phyloP scores from a whole-genome alignment of 2,329 filamentous ascomycete genomes.

The Thelonectria discophora region DNA sequence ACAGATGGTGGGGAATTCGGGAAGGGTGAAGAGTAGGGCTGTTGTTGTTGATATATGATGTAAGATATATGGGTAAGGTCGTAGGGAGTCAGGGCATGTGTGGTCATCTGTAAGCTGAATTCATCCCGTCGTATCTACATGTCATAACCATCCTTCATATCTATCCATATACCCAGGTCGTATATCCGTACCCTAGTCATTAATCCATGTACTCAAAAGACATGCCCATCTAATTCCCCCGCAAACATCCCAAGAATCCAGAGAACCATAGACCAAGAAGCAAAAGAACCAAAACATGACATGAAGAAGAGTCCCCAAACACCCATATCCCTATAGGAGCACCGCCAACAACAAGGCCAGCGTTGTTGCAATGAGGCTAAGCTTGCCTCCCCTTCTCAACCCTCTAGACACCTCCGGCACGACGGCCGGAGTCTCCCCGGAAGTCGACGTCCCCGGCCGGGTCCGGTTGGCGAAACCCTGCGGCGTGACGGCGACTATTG shows the following conservation, averaged over 20 bases:
- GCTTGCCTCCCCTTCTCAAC: slow-evolving; percentile 19
- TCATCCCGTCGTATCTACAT: not conserved
- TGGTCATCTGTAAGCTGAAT: no score
- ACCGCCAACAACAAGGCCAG: slow-evolving; percentile 23
- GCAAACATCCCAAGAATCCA: not conserved
- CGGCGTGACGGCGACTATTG: not conserved
- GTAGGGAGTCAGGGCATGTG: no score
- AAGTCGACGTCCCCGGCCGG: not conserved
- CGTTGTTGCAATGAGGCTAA: slow-evolving; percentile 22
- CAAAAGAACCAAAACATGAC: not conserved
- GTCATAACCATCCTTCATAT: not conserved
- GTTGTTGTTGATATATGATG: slow-evolving; percentile 48
- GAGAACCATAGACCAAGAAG: not conserved
- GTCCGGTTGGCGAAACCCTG: not conserved
- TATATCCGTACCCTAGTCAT: not conserved
- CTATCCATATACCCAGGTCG: not conserved
- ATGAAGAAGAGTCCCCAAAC: not conserved
- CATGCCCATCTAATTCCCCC: not conserved
- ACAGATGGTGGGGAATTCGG: slow-evolving; percentile 64
- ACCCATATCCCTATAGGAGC: slow-evolving; percentile 15
- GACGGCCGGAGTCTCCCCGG: slow-evolving; percentile 27
- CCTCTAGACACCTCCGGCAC: slow-evolving; percentile 23
- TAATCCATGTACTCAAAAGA: not conserved
- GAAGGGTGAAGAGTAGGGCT: slow-evolving; percentile 54
- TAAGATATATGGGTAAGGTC: no score